Percentiles rank a stretch among this genome's conserved stretches.
phyloP scores from a whole-genome alignment of 1,284 basidiomycete species.

The Psilocybe mexicana region DNA sequence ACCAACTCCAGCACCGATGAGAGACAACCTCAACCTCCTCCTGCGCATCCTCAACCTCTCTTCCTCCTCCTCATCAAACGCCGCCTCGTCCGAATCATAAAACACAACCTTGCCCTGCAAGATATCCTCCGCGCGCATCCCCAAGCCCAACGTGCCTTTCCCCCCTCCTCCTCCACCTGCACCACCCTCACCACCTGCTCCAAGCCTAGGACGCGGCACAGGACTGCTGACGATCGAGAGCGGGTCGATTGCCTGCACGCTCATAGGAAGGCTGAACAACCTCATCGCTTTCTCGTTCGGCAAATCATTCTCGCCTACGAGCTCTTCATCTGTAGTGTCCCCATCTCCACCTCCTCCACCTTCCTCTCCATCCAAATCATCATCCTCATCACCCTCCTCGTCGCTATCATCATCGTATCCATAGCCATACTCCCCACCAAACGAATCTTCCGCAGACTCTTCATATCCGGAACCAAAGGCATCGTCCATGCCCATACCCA shows the following conservation, averaged over 20 bases:
- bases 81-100: slow-evolving; percentile 44
- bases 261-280: slow-evolving; percentile 62
- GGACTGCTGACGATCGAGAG: slow-evolving; percentile 66
- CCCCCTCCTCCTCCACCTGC: slow-evolving; percentile 9
- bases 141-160: slow-evolving; percentile 1
- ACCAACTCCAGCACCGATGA: not conserved
- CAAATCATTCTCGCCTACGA: slow-evolving; percentile 68
- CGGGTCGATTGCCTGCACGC: slow-evolving; percentile 69
- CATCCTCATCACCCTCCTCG: slow-evolving; percentile 17
- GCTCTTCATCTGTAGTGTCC: slow-evolving; percentile 76
- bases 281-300: slow-evolving; percentile 74
- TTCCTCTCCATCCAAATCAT: slow-evolving; percentile 41
- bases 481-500: slow-evolving; percentile 32
- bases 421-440: not conserved
- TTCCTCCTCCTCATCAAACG: slow-evolving; percentile 14
- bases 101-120: slow-evolving; percentile 55
- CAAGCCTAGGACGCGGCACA: slow-evolving; percentile 37
- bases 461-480: slow-evolving; percentile 15
- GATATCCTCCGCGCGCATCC: slow-evolving; percentile 61
- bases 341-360: slow-evolving; percentile 59
- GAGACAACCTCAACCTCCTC: not conserved
- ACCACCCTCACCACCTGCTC: not conserved
- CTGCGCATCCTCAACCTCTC: slow-evolving; percentile 2
- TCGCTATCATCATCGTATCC: slow-evolving; percentile 9
- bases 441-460: not conserved